These are phyloP conservation scores for Chaetomium sp. DNA, from an alignment of 2,329 filamentous ascomycete species.

Conservation along the genomic window DNA sequence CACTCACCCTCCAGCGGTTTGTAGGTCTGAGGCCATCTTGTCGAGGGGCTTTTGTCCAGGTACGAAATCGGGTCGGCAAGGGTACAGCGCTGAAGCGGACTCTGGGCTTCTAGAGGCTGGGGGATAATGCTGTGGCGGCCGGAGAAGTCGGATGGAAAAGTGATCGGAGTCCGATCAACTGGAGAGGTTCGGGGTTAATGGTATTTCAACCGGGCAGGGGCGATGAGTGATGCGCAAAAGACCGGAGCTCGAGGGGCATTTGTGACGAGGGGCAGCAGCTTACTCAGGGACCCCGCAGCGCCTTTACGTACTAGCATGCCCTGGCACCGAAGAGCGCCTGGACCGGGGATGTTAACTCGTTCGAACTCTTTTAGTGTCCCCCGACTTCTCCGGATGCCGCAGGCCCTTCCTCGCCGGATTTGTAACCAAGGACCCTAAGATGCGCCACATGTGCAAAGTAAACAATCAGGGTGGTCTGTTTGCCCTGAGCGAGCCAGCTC, in stretches of 20 bases:
- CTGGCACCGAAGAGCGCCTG: slow-evolving; percentile 27
- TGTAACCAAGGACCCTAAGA: neutral
- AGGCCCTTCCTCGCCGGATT: slow-evolving; percentile 12
- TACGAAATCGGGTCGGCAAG: slow-evolving; percentile 5
- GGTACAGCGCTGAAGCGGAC: slow-evolving; percentile 21
- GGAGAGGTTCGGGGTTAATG: slow-evolving; percentile 35
- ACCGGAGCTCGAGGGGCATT: slow-evolving; percentile 33
- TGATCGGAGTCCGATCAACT: slow-evolving; percentile 29
- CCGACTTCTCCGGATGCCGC: slow-evolving; percentile 29
- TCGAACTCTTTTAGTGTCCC: slow-evolving; percentile 1
- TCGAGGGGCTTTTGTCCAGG: slow-evolving; percentile 22
- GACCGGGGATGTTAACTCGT: slow-evolving; percentile 20
- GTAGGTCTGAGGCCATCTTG: slow-evolving; percentile 39
- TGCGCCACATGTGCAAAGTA: slow-evolving; percentile 1
- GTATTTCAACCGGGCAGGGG: slow-evolving; percentile 35
- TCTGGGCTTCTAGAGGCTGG: slow-evolving; percentile 9
- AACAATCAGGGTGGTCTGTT: neutral
- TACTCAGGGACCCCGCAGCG: slow-evolving; percentile 42
- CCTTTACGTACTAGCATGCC: slow-evolving; percentile 32
- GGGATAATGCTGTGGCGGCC: slow-evolving; percentile 19
- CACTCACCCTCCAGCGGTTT: slow-evolving; percentile 38
- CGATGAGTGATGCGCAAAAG: slow-evolving; percentile 35
- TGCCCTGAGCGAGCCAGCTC: neutral
- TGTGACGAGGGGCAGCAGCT: slow-evolving; percentile 40
- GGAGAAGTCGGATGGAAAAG: slow-evolving; percentile 23